phyloP scores from a whole-genome alignment of 2,329 filamentous ascomycete genomes.

The Arthrobotrys sinensis region DNA sequence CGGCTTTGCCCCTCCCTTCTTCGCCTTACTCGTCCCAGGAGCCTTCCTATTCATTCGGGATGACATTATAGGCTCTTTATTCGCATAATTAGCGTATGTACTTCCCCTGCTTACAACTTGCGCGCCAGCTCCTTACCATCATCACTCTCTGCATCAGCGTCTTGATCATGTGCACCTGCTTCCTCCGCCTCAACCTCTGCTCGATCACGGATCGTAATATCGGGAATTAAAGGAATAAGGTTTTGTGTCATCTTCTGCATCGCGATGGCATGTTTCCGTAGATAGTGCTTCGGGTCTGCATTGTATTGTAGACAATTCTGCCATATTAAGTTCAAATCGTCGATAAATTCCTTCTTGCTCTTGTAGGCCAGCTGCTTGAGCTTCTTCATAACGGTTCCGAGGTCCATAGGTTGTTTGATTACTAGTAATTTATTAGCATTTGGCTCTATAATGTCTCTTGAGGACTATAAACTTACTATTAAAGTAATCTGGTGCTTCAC shows the following conservation, averaged over 20 bases:
- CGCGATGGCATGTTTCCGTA: constrained; percentile 92
- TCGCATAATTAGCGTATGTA: constrained; percentile 54
- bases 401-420: constrained; percentile 97
- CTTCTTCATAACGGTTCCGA: constrained; percentile 98
- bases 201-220: constrained; percentile 88
- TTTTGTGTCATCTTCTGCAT: constrained; percentile 99
- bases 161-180: constrained; percentile 63
- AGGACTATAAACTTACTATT: constrained; percentile 75
- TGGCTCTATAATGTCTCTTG: not conserved
- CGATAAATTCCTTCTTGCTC: constrained; percentile 93
- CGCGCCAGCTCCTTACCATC: constrained; percentile 62
- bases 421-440: constrained; percentile 70
- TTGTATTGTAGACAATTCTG: constrained; percentile 97
- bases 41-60: constrained; percentile 88
- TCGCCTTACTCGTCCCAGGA: constrained; percentile 82
- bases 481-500: constrained; percentile 96
- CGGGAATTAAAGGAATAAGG: constrained; percentile 92
- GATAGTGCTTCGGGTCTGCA: constrained; percentile 85
- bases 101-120: constrained; percentile 10
- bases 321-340: constrained; percentile 95
- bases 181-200: constrained; percentile 94
- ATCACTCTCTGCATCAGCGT: constrained; percentile 65
- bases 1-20: constrained; percentile 78
- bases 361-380: constrained; percentile 84
- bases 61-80: constrained; percentile 90